Base-by-base conservation (phyloP, 2,329 filamentous ascomycete genomes). In the Colletotrichum scovillei region DNA sequence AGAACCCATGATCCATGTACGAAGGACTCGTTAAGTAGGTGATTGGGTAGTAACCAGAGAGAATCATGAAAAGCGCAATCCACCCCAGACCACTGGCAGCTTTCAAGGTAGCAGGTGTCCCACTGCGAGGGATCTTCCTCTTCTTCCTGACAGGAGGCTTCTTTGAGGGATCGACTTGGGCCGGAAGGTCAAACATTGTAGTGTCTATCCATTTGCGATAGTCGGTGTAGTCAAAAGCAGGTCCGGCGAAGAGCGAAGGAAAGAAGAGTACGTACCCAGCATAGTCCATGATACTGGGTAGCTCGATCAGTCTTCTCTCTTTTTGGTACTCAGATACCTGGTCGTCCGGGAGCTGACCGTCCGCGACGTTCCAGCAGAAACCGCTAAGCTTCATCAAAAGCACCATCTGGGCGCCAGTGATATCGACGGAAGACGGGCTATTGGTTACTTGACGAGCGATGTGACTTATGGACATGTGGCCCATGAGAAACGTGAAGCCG, bases 281-380 rank as follows among this genome's bases (percentile, higher is more conserved):
- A 80, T 93, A 99, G 84, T 98, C 94, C 42, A 98, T 84, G 1
- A 97, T 80, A 24, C 86, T 82, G 0, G 97, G 97, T 68, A 99
- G 87, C 58, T 94, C 84, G 66, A 87, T 88, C 55, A 99, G 88
- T 59, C 93, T 93, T 35, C 94, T 91, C 76, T 95, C 93, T 79
- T 93, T 95, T 81, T 99, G 97, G 58, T 93, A 91, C 63, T 97
- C 94, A 0, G 94, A 94, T n/a, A 99, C 89, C 71, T 95, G 91
- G 56, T 92, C 88, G 22, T 93, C 91, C 3, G 94, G 92, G 24
- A 97, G 88, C 72, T 92, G 91, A 24, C 97, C 97, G 81, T 99
- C 97, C 78, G 97, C 95, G 9, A 98, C 92, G 80, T 98, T 98
- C 97, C 97, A 99, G 85, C 95, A 97, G 80, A 99, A 99, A 5